Evolutionary conservation across 352 stramenopile genomes (phyloP), one percentile per base, ranked within the genome.

Genomic region (Phytophthora niederhauseri): DNA sequence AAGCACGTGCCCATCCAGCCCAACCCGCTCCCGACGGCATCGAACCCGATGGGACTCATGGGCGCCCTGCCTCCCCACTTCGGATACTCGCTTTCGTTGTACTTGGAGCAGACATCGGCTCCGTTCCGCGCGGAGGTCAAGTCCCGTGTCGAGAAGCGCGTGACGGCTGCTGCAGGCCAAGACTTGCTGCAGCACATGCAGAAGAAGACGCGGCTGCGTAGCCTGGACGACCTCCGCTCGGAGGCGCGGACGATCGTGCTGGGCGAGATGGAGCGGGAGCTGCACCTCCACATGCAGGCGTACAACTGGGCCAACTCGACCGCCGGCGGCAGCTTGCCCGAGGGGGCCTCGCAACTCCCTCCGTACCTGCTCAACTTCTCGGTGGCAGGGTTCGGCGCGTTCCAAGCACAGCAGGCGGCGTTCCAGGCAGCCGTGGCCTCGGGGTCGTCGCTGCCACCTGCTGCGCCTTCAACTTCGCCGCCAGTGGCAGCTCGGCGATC

Each of bases 181-280:
- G 84, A 93, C 36, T 73, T 93, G 48, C 71, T 93, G 48, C 83
- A 90, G 66, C 85, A 93, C 68, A 93, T 93, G 85, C 85, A 93
- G 57, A 93, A 91, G 76, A 93, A 93, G 73, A 93, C 85, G 28
- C 76, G 85, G 26, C 66, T 93, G 60, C 82, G 85, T 19, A 91
- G 80, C 34, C 64, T 93, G 20, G 85, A 93, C 45, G 78, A 92
- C 45, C 60, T 93, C 9, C 81, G 85, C 2, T 80, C 75, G 6
- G 85, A 93, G 60, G 81, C 85, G 30, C 76, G 85, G n/a, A 81
- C 75, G 0, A 64, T 86, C 24, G 84, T 92, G 26, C 73, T 92
- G 2, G 70, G 75, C 5, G 85, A 93, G 68, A 89, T 93, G 74
- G 85, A 93, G 73, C 78, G 79, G 1, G 84, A 93, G 64, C 68